Percentiles rank a stretch among this genome's conserved stretches.
phyloP scores from a whole-genome alignment of 257 asterid species.

The Catharanthus roseus region DNA sequence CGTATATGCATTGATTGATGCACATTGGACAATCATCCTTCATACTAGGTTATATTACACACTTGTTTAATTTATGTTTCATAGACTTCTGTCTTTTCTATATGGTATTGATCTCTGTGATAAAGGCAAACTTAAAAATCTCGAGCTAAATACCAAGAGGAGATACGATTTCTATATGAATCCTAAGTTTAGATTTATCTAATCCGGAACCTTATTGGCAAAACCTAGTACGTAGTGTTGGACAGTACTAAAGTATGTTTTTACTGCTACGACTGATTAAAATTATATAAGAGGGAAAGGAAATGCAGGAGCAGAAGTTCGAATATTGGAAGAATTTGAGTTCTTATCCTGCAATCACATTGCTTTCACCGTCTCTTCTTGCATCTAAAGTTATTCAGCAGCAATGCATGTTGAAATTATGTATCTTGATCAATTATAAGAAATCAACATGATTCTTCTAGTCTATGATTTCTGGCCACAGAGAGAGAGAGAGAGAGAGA shows the following conservation, averaged over 20 bases:
- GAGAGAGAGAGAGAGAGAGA: too few relatives aligned
- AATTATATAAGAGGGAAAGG: background rate
- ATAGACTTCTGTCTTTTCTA: too few relatives aligned
- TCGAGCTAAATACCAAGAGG: constrained; percentile 60
- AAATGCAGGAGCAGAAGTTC: background rate
- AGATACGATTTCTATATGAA: constrained; percentile 31
- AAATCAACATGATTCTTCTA: background rate
- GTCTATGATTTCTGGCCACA: background rate
- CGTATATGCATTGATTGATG: background rate
- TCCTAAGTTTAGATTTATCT: background rate
- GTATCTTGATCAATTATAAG: background rate
- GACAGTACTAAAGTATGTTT: background rate
- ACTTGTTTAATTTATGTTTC: too few relatives aligned
- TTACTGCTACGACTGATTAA: background rate
- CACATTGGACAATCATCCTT: background rate
- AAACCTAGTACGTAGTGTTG: background rate
- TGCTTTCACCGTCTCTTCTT: background rate
- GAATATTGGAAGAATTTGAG: background rate
- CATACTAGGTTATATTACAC: too few relatives aligned
- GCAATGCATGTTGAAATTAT: background rate
- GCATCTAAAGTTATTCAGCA: background rate
- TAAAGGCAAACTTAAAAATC: too few relatives aligned
- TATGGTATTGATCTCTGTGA: too few relatives aligned
- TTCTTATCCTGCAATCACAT: background rate
- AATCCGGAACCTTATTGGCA: background rate